Conservation (phyloP, 306 rosid species). For the Trichosanthes truncata region DNA sequence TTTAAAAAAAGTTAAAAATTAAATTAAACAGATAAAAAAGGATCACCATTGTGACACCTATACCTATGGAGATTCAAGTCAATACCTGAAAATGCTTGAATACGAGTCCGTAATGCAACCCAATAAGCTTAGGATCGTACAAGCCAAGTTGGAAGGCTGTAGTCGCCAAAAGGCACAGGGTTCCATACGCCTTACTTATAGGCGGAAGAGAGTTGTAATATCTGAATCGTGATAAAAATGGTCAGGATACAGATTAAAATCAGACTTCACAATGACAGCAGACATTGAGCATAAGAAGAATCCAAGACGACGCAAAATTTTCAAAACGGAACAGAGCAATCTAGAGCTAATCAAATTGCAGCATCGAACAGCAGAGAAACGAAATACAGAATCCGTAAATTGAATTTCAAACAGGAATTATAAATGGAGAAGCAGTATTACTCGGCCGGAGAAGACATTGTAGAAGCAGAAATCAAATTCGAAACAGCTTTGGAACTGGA, state of each 20-base stretch:
- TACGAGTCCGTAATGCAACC: conserved; percentile 25
- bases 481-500: not conserved
- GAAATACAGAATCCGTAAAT: not conserved
- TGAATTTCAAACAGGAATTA: not conserved
- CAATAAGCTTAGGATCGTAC: conserved; percentile 14
- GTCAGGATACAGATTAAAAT: not conserved
- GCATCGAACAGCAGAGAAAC: not conserved
- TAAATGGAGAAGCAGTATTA: conserved; percentile 24
- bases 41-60: not conserved
- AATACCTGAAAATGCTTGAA: conserved; percentile 64
- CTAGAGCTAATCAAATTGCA: not conserved
- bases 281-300: not conserved
- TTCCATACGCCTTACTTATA: conserved; percentile 81
- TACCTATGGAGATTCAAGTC: not conserved
- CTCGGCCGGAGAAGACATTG: conserved; percentile 96
- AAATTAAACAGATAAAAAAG: not conserved
- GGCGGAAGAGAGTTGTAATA: conserved; percentile 85
- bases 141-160: conserved; percentile 46
- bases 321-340: not conserved
- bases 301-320: not conserved
- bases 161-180: conserved; percentile 59
- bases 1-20: not conserved
- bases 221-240: conserved; percentile 31
- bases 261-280: conserved; percentile 4
- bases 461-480: conserved; percentile 21